Conservation (phyloP, 2,329 filamentous ascomycete species). For the Pseudocercospora cruenta region DNA sequence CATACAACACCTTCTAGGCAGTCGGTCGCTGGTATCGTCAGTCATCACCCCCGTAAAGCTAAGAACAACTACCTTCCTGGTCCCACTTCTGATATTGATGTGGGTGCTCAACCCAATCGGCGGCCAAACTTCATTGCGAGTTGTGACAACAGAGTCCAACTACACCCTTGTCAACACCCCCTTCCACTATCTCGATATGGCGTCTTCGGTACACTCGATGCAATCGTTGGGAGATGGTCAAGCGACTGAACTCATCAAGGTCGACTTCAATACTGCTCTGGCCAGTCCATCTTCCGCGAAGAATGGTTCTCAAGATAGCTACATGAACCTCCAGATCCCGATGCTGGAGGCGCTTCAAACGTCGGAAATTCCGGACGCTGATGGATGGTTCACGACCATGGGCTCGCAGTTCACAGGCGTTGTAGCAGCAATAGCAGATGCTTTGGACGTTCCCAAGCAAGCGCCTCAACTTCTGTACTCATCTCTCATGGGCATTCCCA, state of each 20-base stretch:
- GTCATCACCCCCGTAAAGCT: slow-evolving; percentile 17
- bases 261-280: background rate
- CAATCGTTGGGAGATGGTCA: background rate
- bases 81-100: slow-evolving; percentile 5
- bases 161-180: slow-evolving; percentile 8
- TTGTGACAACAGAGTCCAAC: slow-evolving; percentile 3
- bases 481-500: background rate
- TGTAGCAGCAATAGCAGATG: background rate
- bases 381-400: background rate
- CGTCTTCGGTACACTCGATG: background rate
- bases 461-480: background rate
- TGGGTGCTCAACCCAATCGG: background rate
- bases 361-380: background rate
- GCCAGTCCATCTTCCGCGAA: slow-evolving; percentile 7
- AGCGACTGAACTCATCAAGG: background rate
- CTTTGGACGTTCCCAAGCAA: background rate
- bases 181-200: slow-evolving; percentile 12
- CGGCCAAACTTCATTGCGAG: slow-evolving; percentile 10
- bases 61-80: slow-evolving; percentile 5
- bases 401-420: background rate
- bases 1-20: slow-evolving; percentile 20
- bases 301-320: slow-evolving; percentile 22
- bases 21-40: slow-evolving; percentile 15
- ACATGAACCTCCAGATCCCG: slow-evolving; percentile 22
- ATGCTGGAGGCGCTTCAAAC: slow-evolving; percentile 19